Percentiles rank a stretch among this genome's conserved stretches.
Evolutionary conservation across 441 rosid genomes (phyloP).

Genomic region (Croton setiger): DNA sequence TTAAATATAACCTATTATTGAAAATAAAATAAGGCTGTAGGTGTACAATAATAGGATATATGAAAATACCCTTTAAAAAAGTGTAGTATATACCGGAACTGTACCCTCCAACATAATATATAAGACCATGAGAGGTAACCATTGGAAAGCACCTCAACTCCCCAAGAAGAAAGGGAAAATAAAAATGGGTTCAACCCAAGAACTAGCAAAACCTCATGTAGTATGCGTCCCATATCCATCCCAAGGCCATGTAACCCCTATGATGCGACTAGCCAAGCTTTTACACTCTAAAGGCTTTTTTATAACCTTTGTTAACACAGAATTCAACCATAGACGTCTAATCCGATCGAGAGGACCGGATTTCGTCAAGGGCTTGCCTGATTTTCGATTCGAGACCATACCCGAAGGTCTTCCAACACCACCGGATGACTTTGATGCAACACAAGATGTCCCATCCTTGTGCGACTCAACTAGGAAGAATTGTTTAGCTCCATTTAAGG

Average conservation of each 20-base stretch:
- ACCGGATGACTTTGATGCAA: slow-evolving; percentile 15
- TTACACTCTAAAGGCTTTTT: slow-evolving; percentile 28
- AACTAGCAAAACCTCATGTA: slow-evolving; percentile 20
- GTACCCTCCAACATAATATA: no score
- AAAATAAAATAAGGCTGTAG: no score
- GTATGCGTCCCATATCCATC: slow-evolving; percentile 27
- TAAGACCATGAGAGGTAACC: no score
- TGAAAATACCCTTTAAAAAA: no score
- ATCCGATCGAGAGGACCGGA: slow-evolving; percentile 27
- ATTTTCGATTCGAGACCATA: slow-evolving; percentile 28
- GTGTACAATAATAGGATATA: no score
- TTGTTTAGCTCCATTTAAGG: slow-evolving; percentile 27
- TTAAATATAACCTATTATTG: no score
- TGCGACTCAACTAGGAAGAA: slow-evolving; percentile 21
- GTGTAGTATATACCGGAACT: no score
- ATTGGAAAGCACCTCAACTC: no score
- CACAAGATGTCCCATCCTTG: slow-evolving; percentile 22
- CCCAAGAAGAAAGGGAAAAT: not conserved
- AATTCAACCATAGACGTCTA: slow-evolving; percentile 28
- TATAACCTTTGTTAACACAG: slow-evolving; percentile 28
- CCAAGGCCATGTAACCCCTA: slow-evolving; percentile 30
- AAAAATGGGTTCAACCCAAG: not conserved
- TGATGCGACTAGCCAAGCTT: slow-evolving; percentile 25
- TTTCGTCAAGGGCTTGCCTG: slow-evolving; percentile 17
- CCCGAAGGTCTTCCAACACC: slow-evolving; percentile 31